These are phyloP conservation scores for Exophiala sp. DNA, from an alignment of 2,329 filamentous ascomycete genomes.

Conservation along the genomic window DNA sequence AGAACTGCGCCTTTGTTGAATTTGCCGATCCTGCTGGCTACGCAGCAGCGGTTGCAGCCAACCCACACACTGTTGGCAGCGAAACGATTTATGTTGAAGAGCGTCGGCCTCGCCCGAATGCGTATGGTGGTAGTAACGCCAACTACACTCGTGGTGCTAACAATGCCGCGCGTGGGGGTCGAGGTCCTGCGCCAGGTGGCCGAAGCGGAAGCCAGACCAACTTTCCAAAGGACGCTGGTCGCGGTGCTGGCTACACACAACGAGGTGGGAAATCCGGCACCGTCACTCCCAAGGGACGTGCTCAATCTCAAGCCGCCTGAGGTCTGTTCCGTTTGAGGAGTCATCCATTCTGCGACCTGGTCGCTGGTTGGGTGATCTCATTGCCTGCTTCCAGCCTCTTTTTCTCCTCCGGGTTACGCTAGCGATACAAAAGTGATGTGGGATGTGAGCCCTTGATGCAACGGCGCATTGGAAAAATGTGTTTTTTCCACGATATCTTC, in stretches of 20 bases:
- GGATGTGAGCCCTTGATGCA: conserved; percentile 11
- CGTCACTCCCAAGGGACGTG: conserved; percentile 43
- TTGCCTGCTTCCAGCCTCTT: neutral
- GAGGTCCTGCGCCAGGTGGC: conserved; percentile 35
- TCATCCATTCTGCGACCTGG: neutral
- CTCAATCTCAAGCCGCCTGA: conserved; percentile 43
- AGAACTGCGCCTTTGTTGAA: conserved; percentile 98
- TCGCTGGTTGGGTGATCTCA: neutral
- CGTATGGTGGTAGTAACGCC: conserved; percentile 59
- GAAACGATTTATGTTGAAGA: conserved; percentile 84
- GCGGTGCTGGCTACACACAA: conserved; percentile 60
- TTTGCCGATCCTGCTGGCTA: conserved; percentile 77
- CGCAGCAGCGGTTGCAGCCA: conserved; percentile 72
- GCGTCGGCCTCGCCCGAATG: conserved; percentile 68
- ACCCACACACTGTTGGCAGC: conserved; percentile 77
- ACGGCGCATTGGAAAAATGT: conserved; percentile 28
- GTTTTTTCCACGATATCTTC: conserved; percentile 9
- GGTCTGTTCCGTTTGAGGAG: neutral
- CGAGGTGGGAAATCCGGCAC: conserved; percentile 58
- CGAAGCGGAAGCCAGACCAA: conserved; percentile 58
- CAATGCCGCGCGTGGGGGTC: conserved; percentile 60
- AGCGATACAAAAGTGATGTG: conserved; percentile 21
- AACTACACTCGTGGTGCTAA: conserved; percentile 57
- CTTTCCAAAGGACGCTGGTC: conserved; percentile 63
- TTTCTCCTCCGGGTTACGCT: conserved; percentile 9